A percentile compares a stretch with the other conserved stretches of the same genome.
These are phyloP conservation scores for Yarrowia sp. DNA, from an alignment of 805 yeast genomes.

Conservation along the genomic window DNA sequence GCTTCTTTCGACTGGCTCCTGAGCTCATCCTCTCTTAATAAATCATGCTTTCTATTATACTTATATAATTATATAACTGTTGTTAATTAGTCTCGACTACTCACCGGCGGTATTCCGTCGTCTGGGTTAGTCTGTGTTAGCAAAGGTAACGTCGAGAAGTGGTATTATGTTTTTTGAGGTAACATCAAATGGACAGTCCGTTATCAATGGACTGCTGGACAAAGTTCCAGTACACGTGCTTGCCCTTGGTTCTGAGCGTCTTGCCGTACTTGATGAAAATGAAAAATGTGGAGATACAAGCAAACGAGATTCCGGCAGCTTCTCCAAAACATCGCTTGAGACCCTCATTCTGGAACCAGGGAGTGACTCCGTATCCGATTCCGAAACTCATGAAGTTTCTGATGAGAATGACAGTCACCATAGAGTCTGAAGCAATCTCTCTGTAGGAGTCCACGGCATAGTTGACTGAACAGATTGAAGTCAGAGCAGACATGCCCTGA, in stretches of 20 bases:
- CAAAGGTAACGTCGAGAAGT: too few relatives aligned
- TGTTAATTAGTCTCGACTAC: too few relatives aligned
- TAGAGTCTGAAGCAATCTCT: constrained; percentile 45
- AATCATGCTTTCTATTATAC: constrained; percentile 6
- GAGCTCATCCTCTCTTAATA: too few relatives aligned
- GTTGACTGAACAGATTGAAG: constrained; percentile 46
- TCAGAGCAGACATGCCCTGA: constrained; percentile 45
- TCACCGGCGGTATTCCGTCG: background rate
- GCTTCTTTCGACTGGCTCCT: too few relatives aligned
- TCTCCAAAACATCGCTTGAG: constrained; percentile 44
- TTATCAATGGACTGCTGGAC: constrained; percentile 19
- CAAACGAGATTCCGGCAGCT: constrained; percentile 11
- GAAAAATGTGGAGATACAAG: constrained; percentile 15
- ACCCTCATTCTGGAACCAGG: constrained; percentile 49
- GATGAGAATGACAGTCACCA: constrained; percentile 49
- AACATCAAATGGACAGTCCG: constrained; percentile 9
- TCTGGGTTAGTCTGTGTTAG: constrained; percentile 7
- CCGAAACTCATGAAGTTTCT: constrained; percentile 51
- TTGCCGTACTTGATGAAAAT: constrained; percentile 43
- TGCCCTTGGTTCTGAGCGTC: constrained; percentile 32
- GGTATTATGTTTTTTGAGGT: background rate
- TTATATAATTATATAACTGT: background rate
- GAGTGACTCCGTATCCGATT: constrained; percentile 51
- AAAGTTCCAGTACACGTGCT: constrained; percentile 16
- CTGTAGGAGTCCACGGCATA: constrained; percentile 49